Evolutionary conservation across 2,329 filamentous ascomycete species (phyloP).

Genomic region (Aspergillus sp.): DNA sequence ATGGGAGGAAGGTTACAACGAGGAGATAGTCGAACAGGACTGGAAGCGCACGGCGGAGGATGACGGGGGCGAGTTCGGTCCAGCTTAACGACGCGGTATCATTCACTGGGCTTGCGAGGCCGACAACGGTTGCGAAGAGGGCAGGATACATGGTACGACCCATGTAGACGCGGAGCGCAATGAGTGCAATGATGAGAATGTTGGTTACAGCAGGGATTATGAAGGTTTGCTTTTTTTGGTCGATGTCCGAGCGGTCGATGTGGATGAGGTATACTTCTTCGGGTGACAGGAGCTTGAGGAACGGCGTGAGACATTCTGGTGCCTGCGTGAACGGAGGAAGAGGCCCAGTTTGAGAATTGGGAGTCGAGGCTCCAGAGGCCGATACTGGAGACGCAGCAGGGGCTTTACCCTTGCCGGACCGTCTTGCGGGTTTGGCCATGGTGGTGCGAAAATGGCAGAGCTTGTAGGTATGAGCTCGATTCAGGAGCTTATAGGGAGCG

Average conservation of each 20-base stretch:
- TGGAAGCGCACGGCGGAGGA: conserved; percentile 60
- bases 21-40: conserved; percentile 75
- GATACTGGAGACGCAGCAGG: conserved; percentile 23
- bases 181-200: conserved; percentile 61
- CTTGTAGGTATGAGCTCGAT: not conserved
- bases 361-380: conserved; percentile 34
- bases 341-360: conserved; percentile 33
- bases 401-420: conserved; percentile 30
- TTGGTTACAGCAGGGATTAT: conserved; percentile 77
- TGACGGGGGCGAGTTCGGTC: conserved; percentile 55
- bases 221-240: conserved; percentile 82
- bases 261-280: conserved; percentile 80
- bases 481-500: not conserved
- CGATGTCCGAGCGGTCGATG: conserved; percentile 68
- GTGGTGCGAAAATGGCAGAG: not conserved
- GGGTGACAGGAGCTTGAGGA: conserved; percentile 66
- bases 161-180: conserved; percentile 67
- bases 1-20: conserved; percentile 67
- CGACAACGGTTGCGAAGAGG: conserved; percentile 64
- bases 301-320: conserved; percentile 62
- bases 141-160: conserved; percentile 72
- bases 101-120: conserved; percentile 65
- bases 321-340: conserved; percentile 69
- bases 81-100: conserved; percentile 58
- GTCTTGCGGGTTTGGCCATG: conserved; percentile 39